A percentile compares a stretch with the other conserved stretches of the same genome.
Conservation (phyloP, 2,329 filamentous ascomycete genomes). For the Colletotrichum gigasporum region DNA sequence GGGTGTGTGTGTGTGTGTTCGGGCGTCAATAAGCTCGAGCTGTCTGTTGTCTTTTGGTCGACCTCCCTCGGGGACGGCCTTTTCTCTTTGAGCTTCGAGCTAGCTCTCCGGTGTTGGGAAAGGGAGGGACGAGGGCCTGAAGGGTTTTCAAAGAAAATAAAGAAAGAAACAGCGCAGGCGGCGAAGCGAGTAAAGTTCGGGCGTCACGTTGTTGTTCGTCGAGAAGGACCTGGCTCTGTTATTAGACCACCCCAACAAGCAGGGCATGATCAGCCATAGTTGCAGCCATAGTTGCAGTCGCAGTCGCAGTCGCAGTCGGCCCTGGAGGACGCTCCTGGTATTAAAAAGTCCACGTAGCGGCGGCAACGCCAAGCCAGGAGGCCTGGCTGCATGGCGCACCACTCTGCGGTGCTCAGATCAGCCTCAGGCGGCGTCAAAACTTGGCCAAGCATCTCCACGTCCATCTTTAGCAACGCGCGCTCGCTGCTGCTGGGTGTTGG, state of each 20-base stretch:
- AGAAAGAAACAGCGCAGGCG: no score
- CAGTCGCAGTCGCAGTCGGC: neutral
- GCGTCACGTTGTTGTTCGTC: no score
- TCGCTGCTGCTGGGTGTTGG: constrained; percentile 4
- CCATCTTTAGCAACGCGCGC: constrained; percentile 26
- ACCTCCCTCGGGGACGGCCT: no score
- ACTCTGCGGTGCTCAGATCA: constrained; percentile 27
- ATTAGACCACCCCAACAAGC: no score
- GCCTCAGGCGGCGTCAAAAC: constrained; percentile 27
- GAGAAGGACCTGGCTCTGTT: no score
- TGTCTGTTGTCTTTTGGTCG: neutral
- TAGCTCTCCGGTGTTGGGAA: no score
- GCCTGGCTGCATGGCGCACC: constrained; percentile 16
- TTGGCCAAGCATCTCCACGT: constrained; percentile 29
- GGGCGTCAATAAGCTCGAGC: constrained; percentile 22
- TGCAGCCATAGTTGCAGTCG: neutral
- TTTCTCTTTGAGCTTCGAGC: no score
- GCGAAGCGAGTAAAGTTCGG: no score
- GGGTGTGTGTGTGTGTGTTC: neutral
- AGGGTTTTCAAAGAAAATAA: no score
- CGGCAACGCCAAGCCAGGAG: constrained; percentile 24
- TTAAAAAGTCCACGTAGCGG: neutral
- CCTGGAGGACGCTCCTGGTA: neutral
- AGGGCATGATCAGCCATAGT: neutral
- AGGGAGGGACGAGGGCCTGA: no score